phyloP scores from a whole-genome alignment of 2,329 filamentous ascomycete genomes.

The Spiromastix sp. region DNA sequence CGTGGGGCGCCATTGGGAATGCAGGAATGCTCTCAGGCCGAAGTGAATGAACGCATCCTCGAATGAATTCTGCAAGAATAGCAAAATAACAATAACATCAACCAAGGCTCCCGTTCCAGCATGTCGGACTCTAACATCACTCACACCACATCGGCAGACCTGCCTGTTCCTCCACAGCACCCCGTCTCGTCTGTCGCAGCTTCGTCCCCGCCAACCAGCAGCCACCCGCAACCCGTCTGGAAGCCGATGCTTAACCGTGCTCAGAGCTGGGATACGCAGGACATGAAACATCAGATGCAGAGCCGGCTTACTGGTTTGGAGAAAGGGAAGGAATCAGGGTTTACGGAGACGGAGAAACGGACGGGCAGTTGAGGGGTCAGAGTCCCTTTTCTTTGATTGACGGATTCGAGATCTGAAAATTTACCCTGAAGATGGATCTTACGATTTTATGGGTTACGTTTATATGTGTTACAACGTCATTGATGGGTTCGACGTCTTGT shows the following conservation, averaged over 20 bases:
- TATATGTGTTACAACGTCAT: no score
- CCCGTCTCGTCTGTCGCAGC: background rate
- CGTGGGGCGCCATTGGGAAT: no score
- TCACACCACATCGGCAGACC: background rate
- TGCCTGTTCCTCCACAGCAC: no score
- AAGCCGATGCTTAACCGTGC: conserved; percentile 19
- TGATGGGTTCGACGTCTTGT: no score
- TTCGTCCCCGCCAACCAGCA: background rate
- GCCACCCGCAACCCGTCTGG: conserved; percentile 13
- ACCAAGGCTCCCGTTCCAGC: no score
- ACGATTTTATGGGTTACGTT: background rate
- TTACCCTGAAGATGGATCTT: background rate
- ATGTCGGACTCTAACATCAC: no score
- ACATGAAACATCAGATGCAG: conserved; percentile 49
- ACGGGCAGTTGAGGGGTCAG: background rate
- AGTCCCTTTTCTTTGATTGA: no score
- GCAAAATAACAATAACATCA: no score
- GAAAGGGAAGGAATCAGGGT: conserved; percentile 44
- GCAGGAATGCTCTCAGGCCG: no score
- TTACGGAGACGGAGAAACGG: conserved; percentile 47
- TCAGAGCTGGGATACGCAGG: conserved; percentile 32
- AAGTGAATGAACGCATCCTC: no score
- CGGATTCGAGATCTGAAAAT: background rate
- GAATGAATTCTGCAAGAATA: no score
- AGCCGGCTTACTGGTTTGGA: conserved; percentile 22